phyloP scores from a whole-genome alignment of 306 rosid species.

The Cercis canadensis region DNA sequence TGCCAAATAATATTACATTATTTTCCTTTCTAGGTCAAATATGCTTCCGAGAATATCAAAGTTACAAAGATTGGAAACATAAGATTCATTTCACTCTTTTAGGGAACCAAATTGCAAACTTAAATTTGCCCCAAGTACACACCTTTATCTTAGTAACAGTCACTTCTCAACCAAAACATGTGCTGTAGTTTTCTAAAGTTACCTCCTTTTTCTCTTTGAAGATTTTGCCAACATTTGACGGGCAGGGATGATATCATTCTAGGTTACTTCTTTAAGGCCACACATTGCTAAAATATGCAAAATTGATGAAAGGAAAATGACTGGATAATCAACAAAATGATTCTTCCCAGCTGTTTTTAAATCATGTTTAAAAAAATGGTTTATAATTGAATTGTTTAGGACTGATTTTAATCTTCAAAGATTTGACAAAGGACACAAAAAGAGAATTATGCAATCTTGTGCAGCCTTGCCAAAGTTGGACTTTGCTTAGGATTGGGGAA shows the following conservation, averaged over 20 bases:
- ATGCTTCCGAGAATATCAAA: no score
- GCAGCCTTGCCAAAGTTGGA: background rate
- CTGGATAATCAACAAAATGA: background rate
- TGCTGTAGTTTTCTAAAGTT: background rate
- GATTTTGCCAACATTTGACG: background rate
- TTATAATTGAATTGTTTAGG: no score
- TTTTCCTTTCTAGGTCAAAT: background rate
- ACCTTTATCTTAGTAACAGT: background rate
- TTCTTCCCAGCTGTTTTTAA: constrained; percentile 9
- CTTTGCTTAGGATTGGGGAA: background rate
- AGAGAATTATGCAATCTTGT: background rate
- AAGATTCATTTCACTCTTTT: no score
- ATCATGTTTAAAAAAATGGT: no score
- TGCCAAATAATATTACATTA: no score
- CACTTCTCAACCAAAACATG: background rate
- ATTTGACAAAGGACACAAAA: background rate
- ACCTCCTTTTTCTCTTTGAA: background rate
- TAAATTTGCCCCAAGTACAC: no score
- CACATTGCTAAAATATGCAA: background rate
- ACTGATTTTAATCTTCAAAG: background rate
- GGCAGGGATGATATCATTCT: background rate
- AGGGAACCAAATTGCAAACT: no score
- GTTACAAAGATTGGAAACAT: no score
- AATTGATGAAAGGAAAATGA: background rate
- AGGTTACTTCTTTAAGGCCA: background rate